These are phyloP conservation scores for Lachancea waltii DNA, from an alignment of 805 yeast species.

Conservation along the genomic window DNA sequence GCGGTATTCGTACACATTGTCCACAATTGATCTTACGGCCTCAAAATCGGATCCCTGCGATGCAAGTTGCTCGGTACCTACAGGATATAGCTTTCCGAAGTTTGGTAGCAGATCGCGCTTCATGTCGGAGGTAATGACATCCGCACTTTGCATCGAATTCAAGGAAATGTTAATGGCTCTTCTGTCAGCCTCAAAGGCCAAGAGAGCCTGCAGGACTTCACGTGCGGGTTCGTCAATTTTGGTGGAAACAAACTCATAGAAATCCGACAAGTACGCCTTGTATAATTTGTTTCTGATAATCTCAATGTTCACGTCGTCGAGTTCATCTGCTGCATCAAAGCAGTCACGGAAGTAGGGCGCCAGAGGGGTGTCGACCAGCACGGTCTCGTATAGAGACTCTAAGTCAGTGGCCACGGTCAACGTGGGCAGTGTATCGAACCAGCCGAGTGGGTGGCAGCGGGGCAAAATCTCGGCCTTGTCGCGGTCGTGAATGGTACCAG, in stretches of 20 bases:
- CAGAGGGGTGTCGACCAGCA: constrained; percentile 91
- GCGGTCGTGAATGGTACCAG: constrained; percentile 94
- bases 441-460: constrained; percentile 94
- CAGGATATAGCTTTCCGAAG: constrained; percentile 75
- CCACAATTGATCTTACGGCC: constrained; percentile 60
- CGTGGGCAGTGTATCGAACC: constrained; percentile 97
- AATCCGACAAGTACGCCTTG: constrained; percentile 90
- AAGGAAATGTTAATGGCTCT: constrained; percentile 86
- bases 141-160: constrained; percentile 58
- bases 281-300: constrained; percentile 85
- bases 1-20: constrained; percentile 58
- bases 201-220: constrained; percentile 70
- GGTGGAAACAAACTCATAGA: constrained; percentile 53
- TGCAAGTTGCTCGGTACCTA: constrained; percentile 56
- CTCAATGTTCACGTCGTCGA: constrained; percentile 94
- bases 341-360: constrained; percentile 95
- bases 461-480: constrained; percentile 81
- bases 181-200: constrained; percentile 91
- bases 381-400: constrained; percentile 87
- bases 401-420: constrained; percentile 91
- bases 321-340: constrained; percentile 73
- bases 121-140: constrained; percentile 55
- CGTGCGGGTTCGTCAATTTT: constrained; percentile 68
- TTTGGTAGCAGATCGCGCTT: constrained; percentile 73
- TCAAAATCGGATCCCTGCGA: constrained; percentile 75